Evolutionary conservation across 1,284 basidiomycete genomes (phyloP), one percentile per base, ranked within the genome.

Genomic region (Meripilus lineatus): DNA sequence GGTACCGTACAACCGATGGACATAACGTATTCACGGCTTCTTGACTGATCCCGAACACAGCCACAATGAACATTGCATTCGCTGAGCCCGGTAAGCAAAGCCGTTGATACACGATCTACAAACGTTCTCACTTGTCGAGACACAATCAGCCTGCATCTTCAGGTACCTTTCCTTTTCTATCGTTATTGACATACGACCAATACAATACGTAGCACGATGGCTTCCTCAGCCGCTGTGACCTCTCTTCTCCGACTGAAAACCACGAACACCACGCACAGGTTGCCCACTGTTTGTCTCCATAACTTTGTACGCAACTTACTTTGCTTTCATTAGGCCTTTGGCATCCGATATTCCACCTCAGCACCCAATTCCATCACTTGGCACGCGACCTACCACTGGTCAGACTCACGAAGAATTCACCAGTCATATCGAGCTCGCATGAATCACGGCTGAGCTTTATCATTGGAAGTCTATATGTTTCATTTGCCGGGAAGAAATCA

Each of bases 41-140:
- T n/a, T 30, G 28, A 30, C 30, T 32, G 17, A 15, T 20, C 21
- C 11, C 17, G 8, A 18, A 14, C 11, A 14, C 38, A 48, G 43
- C 41, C 21, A 41, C 47, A 18, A 48, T 48, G 47, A 46, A 46
- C 24, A 45, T 48, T 18, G 35, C 45, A 34, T 35, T 48, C 14
- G 42, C 25, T 21, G 32, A 37, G 4, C 47, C 47, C 4, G 43
- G 47, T 32, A 30, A 8, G 18, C 21, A 24, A 25, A 21, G 4
- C 14, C 28, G 22, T 42, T 15, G 30, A 13, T 7, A 21, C 30
- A 7, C n/a, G 8, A 18, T 7, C 8, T 24, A n/a, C 4, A 26
- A 25, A 22, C 11, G 17, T 10, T 44, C 15, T 38, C 24, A 13
- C 26, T 41, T 41, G 7, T 30, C 10, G 8, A 8, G 10, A 30